A percentile compares a stretch with the other conserved stretches of the same genome.
These are phyloP conservation scores for Erigeron canadensis DNA, from an alignment of 129 eudicot genomes.

Conservation along the genomic window DNA sequence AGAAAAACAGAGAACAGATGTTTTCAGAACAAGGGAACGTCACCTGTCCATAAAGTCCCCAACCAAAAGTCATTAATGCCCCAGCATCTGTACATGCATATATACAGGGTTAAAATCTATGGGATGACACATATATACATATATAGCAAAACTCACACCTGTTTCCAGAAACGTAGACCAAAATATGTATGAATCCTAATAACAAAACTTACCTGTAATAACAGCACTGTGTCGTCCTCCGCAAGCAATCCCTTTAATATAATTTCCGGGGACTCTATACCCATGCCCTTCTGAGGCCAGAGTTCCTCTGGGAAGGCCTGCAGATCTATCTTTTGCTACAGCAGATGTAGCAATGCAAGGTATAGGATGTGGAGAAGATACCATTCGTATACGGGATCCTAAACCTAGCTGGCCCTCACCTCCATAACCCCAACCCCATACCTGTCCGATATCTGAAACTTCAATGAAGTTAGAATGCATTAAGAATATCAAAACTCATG, in stretches of 20 bases:
- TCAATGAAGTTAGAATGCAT: slow-evolving; percentile 33
- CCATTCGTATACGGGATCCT: slow-evolving; percentile 93
- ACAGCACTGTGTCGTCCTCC: slow-evolving; percentile 98
- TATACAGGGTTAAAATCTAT: slow-evolving; percentile 12
- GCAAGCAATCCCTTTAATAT: slow-evolving; percentile 84
- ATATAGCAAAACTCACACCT: not conserved
- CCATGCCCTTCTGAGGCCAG: slow-evolving; percentile 56
- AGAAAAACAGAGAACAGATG: not conserved
- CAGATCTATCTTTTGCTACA: slow-evolving; percentile 54
- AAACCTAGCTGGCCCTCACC: slow-evolving; percentile 97
- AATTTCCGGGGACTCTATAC: slow-evolving; percentile 84
- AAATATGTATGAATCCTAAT: not conserved
- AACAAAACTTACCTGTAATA: slow-evolving; percentile 59
- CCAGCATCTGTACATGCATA: slow-evolving; percentile 76
- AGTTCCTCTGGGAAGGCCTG: slow-evolving; percentile 53
- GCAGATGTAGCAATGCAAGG: slow-evolving; percentile 78
- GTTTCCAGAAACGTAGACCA: not conserved
- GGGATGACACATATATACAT: not conserved
- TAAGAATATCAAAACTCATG: not conserved
- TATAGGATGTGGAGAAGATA: slow-evolving; percentile 95
- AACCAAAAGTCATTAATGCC: slow-evolving; percentile 85
- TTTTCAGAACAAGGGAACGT: not conserved
- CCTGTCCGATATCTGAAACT: slow-evolving; percentile 94
- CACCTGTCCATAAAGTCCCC: slow-evolving; percentile 99
- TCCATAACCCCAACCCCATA: slow-evolving; percentile 99